Conservation (phyloP, 768 basidiomycete genomes). For the Amanita thiersii region DNA sequence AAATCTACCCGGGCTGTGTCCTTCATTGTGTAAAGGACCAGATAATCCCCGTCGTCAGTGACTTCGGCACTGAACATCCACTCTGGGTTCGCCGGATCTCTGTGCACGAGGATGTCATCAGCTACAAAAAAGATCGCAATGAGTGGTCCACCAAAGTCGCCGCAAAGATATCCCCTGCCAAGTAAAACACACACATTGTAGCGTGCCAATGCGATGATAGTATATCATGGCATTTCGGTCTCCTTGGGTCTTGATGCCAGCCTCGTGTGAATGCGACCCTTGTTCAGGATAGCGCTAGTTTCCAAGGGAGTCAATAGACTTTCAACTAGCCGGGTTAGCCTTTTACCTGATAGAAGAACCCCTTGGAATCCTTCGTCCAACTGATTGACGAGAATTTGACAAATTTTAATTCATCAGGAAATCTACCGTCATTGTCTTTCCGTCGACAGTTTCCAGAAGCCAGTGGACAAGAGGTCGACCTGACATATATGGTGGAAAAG, state of each 20-base stretch:
- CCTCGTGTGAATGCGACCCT: constrained; percentile 39
- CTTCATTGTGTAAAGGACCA: constrained; percentile 42
- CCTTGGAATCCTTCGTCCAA: constrained; percentile 75
- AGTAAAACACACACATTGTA: constrained; percentile 47
- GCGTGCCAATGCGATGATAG: constrained; percentile 67
- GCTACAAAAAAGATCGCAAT: constrained; percentile 26
- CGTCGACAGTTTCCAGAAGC: constrained; percentile 26
- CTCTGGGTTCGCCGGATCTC: constrained; percentile 55
- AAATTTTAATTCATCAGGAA: constrained; percentile 61
- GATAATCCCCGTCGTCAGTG: constrained; percentile 61
- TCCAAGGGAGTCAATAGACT: constrained; percentile 9
- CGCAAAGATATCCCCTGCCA: background rate
- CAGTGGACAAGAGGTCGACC: constrained; percentile 54
- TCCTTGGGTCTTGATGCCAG: constrained; percentile 48
- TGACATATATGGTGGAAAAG: constrained; percentile 60
- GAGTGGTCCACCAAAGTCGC: background rate
- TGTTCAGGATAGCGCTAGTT: constrained; percentile 55
- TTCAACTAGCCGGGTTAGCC: background rate
- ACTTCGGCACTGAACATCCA: constrained; percentile 54
- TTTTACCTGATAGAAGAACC: constrained; percentile 74
- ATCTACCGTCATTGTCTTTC: constrained; percentile 41
- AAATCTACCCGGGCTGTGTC: constrained; percentile 56
- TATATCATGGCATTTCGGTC: constrained; percentile 69
- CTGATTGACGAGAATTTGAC: constrained; percentile 69
- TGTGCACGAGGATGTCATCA: constrained; percentile 59